Conservation (phyloP, 2,329 filamentous ascomycete genomes). For the Epichloe sylvatica region DNA sequence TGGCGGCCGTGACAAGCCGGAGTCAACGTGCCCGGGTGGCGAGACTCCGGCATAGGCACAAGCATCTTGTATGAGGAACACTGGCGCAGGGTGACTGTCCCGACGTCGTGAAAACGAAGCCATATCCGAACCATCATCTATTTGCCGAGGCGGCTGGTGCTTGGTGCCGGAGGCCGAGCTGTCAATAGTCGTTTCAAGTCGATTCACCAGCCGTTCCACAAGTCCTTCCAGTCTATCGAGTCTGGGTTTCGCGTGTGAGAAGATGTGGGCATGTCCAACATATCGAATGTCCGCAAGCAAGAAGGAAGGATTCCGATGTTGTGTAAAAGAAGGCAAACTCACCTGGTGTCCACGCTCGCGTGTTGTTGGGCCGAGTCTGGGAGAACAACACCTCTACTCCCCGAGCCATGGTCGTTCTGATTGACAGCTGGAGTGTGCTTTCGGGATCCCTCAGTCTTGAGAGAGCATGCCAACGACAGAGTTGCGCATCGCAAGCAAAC, state of each 20-base stretch:
- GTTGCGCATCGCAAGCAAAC: conserved; percentile 15
- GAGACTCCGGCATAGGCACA: conserved; percentile 13
- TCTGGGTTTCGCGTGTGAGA: not conserved
- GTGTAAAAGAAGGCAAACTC: not conserved
- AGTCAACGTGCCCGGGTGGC: conserved; percentile 6
- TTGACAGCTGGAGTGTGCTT: too few relatives aligned
- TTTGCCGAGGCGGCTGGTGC: not conserved
- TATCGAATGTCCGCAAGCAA: too few relatives aligned
- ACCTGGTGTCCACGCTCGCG: not conserved
- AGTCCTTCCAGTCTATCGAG: not conserved
- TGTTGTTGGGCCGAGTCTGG: not conserved
- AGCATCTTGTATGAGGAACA: conserved; percentile 16
- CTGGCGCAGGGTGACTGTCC: conserved; percentile 10
- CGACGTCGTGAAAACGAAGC: not conserved
- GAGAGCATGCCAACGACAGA: conserved; percentile 11
- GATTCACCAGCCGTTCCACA: not conserved
- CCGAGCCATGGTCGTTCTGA: not conserved
- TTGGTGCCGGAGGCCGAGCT: not conserved
- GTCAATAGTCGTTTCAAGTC: not conserved
- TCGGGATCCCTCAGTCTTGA: not conserved
- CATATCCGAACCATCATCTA: not conserved
- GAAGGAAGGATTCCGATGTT: too few relatives aligned
- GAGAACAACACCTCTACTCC: not conserved
- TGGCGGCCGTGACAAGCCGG: not conserved
- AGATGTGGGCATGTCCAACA: too few relatives aligned